Conservation (phyloP, 805 yeast species). For the Ogataea nonfermentans region DNA sequence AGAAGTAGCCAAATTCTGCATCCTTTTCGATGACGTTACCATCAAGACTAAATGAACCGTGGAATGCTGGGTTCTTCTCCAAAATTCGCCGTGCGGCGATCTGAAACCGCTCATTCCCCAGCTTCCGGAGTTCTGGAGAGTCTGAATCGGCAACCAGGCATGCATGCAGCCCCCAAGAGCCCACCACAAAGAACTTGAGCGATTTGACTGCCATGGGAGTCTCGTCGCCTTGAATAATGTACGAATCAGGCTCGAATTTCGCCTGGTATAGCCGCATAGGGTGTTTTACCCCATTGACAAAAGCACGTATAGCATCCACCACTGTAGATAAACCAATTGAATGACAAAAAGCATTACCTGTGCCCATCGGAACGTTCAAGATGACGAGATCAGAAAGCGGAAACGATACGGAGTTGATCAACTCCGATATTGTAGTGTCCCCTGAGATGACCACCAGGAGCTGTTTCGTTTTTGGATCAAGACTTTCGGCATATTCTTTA, state of each 20-base stretch:
- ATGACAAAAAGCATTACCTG: slow-evolving; percentile 79
- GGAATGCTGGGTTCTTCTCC: slow-evolving; percentile 47
- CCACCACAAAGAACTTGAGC: slow-evolving; percentile 54
- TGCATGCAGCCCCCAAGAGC: slow-evolving; percentile 87
- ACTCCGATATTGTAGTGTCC: slow-evolving; percentile 80
- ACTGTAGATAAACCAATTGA: slow-evolving; percentile 48
- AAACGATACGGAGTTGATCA: slow-evolving; percentile 48
- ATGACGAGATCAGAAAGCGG: slow-evolving; percentile 21
- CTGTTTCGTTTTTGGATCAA: slow-evolving; percentile 27
- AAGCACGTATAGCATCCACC: slow-evolving; percentile 34
- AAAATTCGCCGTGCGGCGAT: slow-evolving; percentile 63
- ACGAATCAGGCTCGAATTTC: slow-evolving; percentile 38
- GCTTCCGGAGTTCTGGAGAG: slow-evolving; percentile 57
- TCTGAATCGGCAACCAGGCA: slow-evolving; percentile 80
- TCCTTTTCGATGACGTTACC: slow-evolving; percentile 12
- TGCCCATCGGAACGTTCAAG: slow-evolving; percentile 67
- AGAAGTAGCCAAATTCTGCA: slow-evolving; percentile 57
- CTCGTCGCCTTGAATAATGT: not conserved
- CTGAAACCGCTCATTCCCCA: slow-evolving; percentile 66
- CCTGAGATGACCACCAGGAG: slow-evolving; percentile 73
- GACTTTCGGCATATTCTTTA: slow-evolving; percentile 35
- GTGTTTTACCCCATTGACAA: slow-evolving; percentile 30
- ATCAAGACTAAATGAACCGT: slow-evolving; percentile 35
- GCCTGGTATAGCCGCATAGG: slow-evolving; percentile 45
- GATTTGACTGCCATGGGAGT: not conserved